A percentile compares a stretch with the other conserved stretches of the same genome.
Conservation (phyloP, 169 alveolate genomes). For the Plasmodium inui region DNA sequence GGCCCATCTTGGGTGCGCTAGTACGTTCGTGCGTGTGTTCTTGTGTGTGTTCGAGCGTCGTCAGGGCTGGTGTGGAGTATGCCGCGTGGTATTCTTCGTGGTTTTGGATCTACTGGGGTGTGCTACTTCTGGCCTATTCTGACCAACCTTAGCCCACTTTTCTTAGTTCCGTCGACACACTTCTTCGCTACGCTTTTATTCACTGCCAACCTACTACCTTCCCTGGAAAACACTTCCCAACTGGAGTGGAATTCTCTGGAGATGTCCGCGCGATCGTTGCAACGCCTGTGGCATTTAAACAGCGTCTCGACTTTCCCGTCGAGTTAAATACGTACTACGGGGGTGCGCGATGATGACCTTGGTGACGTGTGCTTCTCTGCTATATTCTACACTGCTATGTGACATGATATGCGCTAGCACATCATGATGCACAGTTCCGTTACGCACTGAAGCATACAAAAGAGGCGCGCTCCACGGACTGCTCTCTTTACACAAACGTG, state of each 20-base stretch:
- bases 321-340: background rate
- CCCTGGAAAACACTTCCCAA: background rate
- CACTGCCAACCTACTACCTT: background rate
- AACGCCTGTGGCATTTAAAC: background rate
- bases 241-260: background rate
- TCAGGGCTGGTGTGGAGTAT: background rate
- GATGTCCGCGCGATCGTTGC: background rate
- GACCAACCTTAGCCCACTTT: background rate
- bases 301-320: background rate
- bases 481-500: background rate
- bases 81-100: background rate
- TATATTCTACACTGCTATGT: background rate
- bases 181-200: background rate
- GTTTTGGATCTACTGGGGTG: background rate
- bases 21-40: background rate
- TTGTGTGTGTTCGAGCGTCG: background rate
- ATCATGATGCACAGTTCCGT: background rate
- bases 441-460: background rate
- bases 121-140: background rate
- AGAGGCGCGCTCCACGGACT: background rate
- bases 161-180: background rate
- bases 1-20: constrained; percentile 45
- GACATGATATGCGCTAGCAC: background rate
- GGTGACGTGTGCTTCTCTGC: background rate
- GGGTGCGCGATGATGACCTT: background rate